A percentile compares a stretch with the other conserved stretches of the same genome.
Conservation (phyloP, 2,329 filamentous ascomycete genomes). For the Chaetothyriales sp. region DNA sequence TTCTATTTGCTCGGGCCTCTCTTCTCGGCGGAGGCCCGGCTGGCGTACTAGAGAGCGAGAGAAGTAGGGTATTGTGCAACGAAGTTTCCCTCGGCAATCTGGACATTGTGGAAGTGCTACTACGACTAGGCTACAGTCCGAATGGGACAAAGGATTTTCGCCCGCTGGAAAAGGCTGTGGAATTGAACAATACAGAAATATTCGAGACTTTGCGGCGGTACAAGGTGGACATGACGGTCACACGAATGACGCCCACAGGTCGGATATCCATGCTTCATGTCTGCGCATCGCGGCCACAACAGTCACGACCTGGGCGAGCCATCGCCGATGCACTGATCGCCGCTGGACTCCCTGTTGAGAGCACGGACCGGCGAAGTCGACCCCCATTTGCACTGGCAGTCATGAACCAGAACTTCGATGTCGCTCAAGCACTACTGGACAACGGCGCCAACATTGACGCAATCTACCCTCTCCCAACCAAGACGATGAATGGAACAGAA, state of each 20-base stretch:
- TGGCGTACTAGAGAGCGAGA: background rate
- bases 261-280: constrained; percentile 1
- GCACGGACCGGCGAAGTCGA: background rate
- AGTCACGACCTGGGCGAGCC: background rate
- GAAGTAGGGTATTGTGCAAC: background rate
- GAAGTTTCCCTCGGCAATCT: constrained; percentile 2
- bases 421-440: constrained; percentile 1
- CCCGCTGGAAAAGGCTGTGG: constrained; percentile 1
- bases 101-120: constrained; percentile 1
- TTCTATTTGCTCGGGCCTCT: background rate
- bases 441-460: constrained; percentile 1
- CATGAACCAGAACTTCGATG: constrained; percentile 1
- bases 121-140: constrained; percentile 1
- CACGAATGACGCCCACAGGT: background rate
- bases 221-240: background rate
- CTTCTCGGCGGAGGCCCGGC: background rate
- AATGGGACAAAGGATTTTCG: constrained; percentile 1
- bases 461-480: background rate
- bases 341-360: background rate
- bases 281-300: background rate
- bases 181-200: constrained; percentile 1
- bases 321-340: constrained; percentile 1
- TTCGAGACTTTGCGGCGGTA: background rate
- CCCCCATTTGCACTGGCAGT: background rate
- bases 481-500: background rate